Base-by-base conservation (phyloP, 805 yeast genomes). In the Danielia oregonensis region DNA sequence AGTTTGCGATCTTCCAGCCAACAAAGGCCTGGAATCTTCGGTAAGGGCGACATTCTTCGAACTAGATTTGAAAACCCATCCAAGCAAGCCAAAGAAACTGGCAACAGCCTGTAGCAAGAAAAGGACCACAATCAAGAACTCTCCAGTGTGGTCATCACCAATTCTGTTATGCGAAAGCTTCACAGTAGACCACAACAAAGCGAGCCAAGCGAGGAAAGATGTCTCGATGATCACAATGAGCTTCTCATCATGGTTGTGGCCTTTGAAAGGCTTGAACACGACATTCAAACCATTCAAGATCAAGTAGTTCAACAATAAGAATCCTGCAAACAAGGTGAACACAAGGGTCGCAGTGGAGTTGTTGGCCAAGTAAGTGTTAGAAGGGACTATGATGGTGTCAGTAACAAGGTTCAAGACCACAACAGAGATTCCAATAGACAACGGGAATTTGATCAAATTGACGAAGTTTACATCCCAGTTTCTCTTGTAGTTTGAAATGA, bases 201-300 rank as follows among this genome's bases (percentile, higher is more conserved):
- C 45, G 1, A 70, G 34, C 95, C 95, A 87, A 37, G 72, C 60
- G 3, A 74, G 39, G 23, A 73, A 54, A 22, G 79, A 70, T 9
- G 75, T 56, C 54, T 83, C 82, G 15, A 79, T 47, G 3, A 80
- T 53, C 3, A 74, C 63, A 13, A 78, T 63, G 36, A 81, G 68
- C 51, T 84, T 82, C 44, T 69, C 69, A 31, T 78, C 72, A 59
- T 65, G 67, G 33, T 61, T 60, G 31, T 56, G 44, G 26, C 59
- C 52, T 37, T 65, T 65, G 36, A 53, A 55, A 5, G 51, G 46
- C 29, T 49, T 51, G 45, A 65, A 62, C 2, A 66, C 33, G 16
- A 53, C 40, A 37, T 67, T 67, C 18, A 64, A 46, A 8, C 61
- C 57, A 34, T 76, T 78, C 43, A 87, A 63, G 11, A 82, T 39